Evolutionary conservation across 139 green algal genomes (phyloP).

Genomic region (Klebsormidium nitens): DNA sequence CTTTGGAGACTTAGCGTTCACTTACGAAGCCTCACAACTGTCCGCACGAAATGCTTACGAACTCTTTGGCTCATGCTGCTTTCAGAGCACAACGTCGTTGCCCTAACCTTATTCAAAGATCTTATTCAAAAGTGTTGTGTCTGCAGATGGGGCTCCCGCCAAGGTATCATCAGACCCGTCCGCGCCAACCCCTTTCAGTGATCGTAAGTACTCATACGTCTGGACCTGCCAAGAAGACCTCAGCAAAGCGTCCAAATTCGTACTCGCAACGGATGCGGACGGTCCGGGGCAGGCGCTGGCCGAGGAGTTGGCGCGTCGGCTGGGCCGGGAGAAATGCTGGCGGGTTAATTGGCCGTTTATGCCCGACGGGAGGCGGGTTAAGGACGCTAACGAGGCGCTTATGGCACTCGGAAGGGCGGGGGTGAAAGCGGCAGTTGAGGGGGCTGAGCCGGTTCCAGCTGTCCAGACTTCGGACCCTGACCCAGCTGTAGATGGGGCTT

Average conservation of each 20-base stretch:
- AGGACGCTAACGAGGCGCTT: conserved; percentile 94
- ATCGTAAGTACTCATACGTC: conserved; percentile 76
- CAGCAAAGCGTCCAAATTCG: conserved; percentile 44
- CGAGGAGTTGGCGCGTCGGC: conserved; percentile 75
- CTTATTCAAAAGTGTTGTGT: too few species aligned
- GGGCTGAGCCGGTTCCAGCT: too few species aligned
- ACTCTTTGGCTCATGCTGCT: too few species aligned
- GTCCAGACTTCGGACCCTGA: too few species aligned
- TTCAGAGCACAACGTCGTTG: too few species aligned
- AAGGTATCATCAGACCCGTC: conserved; percentile 51
- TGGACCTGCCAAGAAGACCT: conserved; percentile 56
- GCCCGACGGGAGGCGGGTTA: conserved; percentile 39
- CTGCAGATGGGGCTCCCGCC: conserved; percentile 60
- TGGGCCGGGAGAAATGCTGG: conserved; percentile 71
- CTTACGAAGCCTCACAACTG: too few species aligned
- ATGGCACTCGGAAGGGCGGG: too few species aligned
- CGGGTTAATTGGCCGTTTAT: conserved; percentile 50
- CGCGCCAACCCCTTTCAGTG: conserved; percentile 41
- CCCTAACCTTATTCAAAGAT: too few species aligned
- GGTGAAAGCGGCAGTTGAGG: too few species aligned
- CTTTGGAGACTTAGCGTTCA: too few species aligned
- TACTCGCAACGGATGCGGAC: conserved; percentile 79
- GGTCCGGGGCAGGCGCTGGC: conserved; percentile 67
- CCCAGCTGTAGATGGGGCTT: too few species aligned
- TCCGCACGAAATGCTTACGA: too few species aligned